These are phyloP conservation scores for Pseudognaphalium luteoalbum DNA, from an alignment of 129 eudicot species.

Conservation along the genomic window DNA sequence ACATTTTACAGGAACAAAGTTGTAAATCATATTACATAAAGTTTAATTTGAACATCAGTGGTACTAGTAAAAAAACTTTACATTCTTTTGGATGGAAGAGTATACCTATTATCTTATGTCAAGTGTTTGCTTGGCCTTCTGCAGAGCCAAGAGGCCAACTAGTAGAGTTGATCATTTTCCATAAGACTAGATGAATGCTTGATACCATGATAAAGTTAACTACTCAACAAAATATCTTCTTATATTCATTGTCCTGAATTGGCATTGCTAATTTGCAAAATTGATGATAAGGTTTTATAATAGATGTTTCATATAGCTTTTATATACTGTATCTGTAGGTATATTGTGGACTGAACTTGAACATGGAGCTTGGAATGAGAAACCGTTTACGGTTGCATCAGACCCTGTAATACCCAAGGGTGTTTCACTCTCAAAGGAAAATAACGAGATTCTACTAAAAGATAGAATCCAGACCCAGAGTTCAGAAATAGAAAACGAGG, in stretches of 20 bases:
- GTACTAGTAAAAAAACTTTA: neutral
- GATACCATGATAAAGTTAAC: slow-evolving; percentile 1
- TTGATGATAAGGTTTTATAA: neutral
- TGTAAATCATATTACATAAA: neutral
- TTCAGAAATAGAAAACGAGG: slow-evolving; percentile 21
- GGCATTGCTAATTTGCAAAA: neutral
- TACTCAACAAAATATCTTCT: neutral
- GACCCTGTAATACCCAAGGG: slow-evolving; percentile 20
- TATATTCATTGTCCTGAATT: neutral
- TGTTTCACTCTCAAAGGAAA: slow-evolving; percentile 28
- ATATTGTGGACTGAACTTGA: slow-evolving; percentile 45
- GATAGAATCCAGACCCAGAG: slow-evolving; percentile 34
- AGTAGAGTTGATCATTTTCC: slow-evolving; percentile 3
- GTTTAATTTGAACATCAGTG: slow-evolving; percentile 1
- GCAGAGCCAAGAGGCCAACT: neutral
- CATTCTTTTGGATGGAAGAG: neutral
- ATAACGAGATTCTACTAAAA: slow-evolving; percentile 51
- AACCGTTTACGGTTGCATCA: slow-evolving; percentile 26
- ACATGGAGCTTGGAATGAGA: slow-evolving; percentile 31
- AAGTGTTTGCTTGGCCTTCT: neutral
- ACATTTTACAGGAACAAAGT: neutral
- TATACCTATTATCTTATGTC: neutral
- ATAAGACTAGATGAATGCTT: slow-evolving; percentile 17
- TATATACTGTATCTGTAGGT: slow-evolving; percentile 32
- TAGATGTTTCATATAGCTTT: slow-evolving; percentile 13